Conservation (phyloP, 495 filamentous ascomycete species). For the Trichoderma parareesei region DNA sequence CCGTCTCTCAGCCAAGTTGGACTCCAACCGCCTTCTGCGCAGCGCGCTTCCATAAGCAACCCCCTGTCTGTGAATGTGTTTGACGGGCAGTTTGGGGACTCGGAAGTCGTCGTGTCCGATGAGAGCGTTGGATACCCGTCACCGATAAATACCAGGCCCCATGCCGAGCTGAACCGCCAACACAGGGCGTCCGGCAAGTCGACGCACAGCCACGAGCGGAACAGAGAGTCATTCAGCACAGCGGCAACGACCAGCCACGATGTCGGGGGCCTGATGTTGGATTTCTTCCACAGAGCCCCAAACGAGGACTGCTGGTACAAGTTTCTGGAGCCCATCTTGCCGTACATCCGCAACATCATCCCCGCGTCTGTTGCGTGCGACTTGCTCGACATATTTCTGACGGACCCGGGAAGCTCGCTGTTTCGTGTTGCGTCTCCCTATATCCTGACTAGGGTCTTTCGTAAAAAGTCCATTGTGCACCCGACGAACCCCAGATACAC, state of each 20-base stretch:
- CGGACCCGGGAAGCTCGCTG: slow-evolving; percentile 57
- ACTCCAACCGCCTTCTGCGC: not conserved
- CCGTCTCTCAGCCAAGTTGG: slow-evolving; percentile 4
- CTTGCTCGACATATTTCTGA: slow-evolving; percentile 63
- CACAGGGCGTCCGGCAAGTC: slow-evolving; percentile 9
- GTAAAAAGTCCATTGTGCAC: slow-evolving; percentile 66
- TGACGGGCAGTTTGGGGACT: not conserved
- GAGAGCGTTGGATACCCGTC: slow-evolving; percentile 12
- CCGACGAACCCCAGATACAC: slow-evolving; percentile 57
- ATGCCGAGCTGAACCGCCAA: not conserved
- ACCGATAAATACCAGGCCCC: slow-evolving; percentile 2
- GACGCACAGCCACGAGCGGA: not conserved
- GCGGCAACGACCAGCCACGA: not conserved
- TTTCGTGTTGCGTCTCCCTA: slow-evolving; percentile 65
- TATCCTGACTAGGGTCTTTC: slow-evolving; percentile 68
- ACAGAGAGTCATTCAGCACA: slow-evolving; percentile 13
- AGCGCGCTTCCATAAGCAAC: not conserved
- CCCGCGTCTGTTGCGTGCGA: slow-evolving; percentile 61
- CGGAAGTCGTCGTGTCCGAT: slow-evolving; percentile 7
- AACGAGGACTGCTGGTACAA: slow-evolving; percentile 13
- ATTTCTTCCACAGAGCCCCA: slow-evolving; percentile 12
- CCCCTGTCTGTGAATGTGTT: not conserved
- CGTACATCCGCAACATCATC: slow-evolving; percentile 57
- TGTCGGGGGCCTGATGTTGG: slow-evolving; percentile 6
- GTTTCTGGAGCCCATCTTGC: slow-evolving; percentile 48